Evolutionary conservation across 495 filamentous ascomycete species (phyloP), one percentile per base, ranked within the genome.

Genomic region (Neurospora sp.): DNA sequence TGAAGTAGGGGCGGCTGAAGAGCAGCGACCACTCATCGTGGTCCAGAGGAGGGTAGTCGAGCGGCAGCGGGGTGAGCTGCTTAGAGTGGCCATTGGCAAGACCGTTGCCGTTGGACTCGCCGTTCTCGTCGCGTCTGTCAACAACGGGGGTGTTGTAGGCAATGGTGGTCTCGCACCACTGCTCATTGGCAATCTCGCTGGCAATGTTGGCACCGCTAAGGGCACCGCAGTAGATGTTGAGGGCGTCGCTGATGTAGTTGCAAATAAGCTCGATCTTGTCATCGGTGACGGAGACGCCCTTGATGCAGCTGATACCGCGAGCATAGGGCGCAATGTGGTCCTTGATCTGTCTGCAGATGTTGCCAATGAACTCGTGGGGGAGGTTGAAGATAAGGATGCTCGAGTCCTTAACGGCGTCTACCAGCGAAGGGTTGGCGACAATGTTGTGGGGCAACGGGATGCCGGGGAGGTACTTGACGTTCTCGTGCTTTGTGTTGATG

Each of bases 1-100:
- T 95, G 88, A 99, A 98, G 84, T 99, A 99, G 0, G 94, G 94
- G 45, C 96, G 90, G 83, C 97, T 92, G 88, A 99, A 98, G 39
- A 99, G 91, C 27, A 88, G 87, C 79, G 91, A 91, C 76, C 97
- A 85, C 59, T 91, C 86, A 20, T 83, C 83, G 78, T 98, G 96
- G 80, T 93, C 91, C 4, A 98, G 85, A 0, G 93, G 88, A 7
- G 93, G 93, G 78, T 95, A 95, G 12, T 93, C 92, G 22, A 84
- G 79, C 3, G 96, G 96, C 8, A 96, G 82, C 4, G 93, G 86
- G 45, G 86, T 88, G 40, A 98, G 86, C 12, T 91, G 84, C 81
- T 12, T 88, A 83, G 31, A 81, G 77, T 20, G 48, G 61, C 45
- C 76, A 72, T 3, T 77, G 27, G 27, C 27, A 27, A 27, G 27